Conservation (phyloP, 345 rosid species). For the Sisymbrium altissimum region DNA sequence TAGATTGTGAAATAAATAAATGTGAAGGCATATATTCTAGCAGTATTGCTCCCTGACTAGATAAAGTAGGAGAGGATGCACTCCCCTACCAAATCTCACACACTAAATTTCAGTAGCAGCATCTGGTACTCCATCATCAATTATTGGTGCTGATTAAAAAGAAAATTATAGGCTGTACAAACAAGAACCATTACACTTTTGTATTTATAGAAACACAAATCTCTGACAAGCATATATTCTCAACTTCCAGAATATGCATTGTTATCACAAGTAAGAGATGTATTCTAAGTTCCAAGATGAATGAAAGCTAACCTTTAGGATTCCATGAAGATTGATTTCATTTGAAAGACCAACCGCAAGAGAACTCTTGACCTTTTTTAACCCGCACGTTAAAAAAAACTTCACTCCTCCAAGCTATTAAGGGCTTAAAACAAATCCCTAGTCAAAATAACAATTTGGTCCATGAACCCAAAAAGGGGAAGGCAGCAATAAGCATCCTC, state of each 20-base stretch:
- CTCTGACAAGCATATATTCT: slow-evolving; percentile 22
- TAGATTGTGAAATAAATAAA: slow-evolving; percentile 8
- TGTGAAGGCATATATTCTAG: slow-evolving; percentile 33
- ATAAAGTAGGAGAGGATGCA: slow-evolving; percentile 30
- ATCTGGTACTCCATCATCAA: slow-evolving; percentile 29
- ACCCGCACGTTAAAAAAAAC: background rate
- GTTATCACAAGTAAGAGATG: slow-evolving; percentile 4
- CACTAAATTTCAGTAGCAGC: slow-evolving; percentile 2
- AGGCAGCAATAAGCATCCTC: slow-evolving; percentile 64
- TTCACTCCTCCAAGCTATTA: slow-evolving; percentile 1
- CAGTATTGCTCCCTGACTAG: slow-evolving; percentile 35
- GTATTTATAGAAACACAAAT: slow-evolving; percentile 8
- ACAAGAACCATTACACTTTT: slow-evolving; percentile 16
- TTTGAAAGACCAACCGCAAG: background rate
- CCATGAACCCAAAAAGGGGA: slow-evolving; percentile 79
- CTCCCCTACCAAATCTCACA: slow-evolving; percentile 1
- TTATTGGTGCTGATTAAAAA: background rate
- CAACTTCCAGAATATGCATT: slow-evolving; percentile 23
- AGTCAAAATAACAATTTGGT: slow-evolving; percentile 51
- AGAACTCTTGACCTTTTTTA: background rate
- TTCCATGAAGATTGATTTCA: slow-evolving; percentile 2
- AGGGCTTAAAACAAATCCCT: background rate
- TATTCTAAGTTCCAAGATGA: slow-evolving; percentile 12
- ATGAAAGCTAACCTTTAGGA: slow-evolving; percentile 29
- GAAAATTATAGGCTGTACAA: background rate